Evolutionary conservation across 2,329 filamentous ascomycete species (phyloP), one percentile per base, ranked within the genome.

Genomic region (Whalleya microplaca): DNA sequence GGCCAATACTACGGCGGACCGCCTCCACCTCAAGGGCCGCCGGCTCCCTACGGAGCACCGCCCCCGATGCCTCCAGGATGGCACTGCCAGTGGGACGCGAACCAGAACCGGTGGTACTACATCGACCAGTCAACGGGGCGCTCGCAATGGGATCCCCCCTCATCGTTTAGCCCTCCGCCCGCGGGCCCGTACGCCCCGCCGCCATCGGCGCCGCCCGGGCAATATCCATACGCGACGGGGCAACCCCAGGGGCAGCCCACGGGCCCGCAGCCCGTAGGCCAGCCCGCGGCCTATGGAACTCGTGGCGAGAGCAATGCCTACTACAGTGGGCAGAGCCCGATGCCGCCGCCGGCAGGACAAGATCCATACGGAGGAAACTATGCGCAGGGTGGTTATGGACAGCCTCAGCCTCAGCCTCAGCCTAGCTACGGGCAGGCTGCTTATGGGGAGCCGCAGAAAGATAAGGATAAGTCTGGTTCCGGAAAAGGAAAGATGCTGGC

Each of bases 91-190:
- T 59, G 56, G 56, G 79, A 80, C 42, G 73, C 71, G 54, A 75
- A 76, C 55, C 78, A 82, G 64, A 53, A 53, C 45, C 78, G 81
- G 49, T 84, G 80, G 73, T 87, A 79, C 72, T 87, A 82, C 64
- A 74, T 85, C 52, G 81, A 87, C 64, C 74, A 80, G 51, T 71
- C 80, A 37, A 83, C 81, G 10, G 82, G 82, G 16, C 78, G 78
- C 54, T 78, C 81, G 1, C 82, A 85, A 63, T 87, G 84, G 84
- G 82, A 85, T 41, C 69, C 71, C 0, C 73, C 73, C 0, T 68
- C 64, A 16, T 48, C 48, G 12, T 50, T 47, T 45, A 51, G 61
- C 41, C 45, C 62, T 37, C 55, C 56, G 9, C 51, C 63, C 14
- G 51, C 53, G 29, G 64, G 51, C 54, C 51, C 62, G 40, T 61